These are phyloP conservation scores for Picea abies DNA, from an alignment of 83 land plant species.

Conservation along the genomic window DNA sequence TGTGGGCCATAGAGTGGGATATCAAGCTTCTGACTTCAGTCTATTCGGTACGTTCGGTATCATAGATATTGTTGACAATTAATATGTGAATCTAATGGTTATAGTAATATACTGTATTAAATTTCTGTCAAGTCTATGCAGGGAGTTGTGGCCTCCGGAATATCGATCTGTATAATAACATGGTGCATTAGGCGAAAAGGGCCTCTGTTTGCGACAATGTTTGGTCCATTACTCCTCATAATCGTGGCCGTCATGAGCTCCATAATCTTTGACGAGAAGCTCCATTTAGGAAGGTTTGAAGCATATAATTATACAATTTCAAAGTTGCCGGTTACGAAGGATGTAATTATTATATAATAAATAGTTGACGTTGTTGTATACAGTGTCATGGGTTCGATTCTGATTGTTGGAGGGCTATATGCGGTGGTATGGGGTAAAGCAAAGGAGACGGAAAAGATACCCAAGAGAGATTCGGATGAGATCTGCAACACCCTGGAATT, in stretches of 20 bases:
- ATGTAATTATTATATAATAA: neutral
- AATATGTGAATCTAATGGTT: too few relatives aligned
- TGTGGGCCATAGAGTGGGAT: too few relatives aligned
- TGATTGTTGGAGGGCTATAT: conserved; percentile 1
- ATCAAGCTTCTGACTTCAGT: too few relatives aligned
- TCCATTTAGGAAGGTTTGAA: conserved; percentile 58
- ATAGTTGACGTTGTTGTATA: neutral
- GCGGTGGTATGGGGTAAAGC: conserved; percentile 12
- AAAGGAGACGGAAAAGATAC: neutral
- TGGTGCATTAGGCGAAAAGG: conserved; percentile 61
- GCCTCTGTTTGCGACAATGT: conserved; percentile 58
- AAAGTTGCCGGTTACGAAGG: neutral
- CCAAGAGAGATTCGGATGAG: too few relatives aligned
- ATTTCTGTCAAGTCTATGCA: conserved; percentile 6
- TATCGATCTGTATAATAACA: conserved; percentile 37
- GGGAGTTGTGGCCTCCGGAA: conserved; percentile 57
- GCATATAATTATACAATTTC: neutral
- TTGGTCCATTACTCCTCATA: conserved; percentile 58
- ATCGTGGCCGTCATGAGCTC: conserved; percentile 60
- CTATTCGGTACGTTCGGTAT: too few relatives aligned
- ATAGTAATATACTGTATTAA: too few relatives aligned
- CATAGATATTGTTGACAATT: too few relatives aligned
- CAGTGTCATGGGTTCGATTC: conserved; percentile 11
- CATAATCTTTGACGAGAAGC: conserved; percentile 46
- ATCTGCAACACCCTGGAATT: too few relatives aligned